Conservation (phyloP, 352 stramenopile species). For the Pythium monospermum region DNA sequence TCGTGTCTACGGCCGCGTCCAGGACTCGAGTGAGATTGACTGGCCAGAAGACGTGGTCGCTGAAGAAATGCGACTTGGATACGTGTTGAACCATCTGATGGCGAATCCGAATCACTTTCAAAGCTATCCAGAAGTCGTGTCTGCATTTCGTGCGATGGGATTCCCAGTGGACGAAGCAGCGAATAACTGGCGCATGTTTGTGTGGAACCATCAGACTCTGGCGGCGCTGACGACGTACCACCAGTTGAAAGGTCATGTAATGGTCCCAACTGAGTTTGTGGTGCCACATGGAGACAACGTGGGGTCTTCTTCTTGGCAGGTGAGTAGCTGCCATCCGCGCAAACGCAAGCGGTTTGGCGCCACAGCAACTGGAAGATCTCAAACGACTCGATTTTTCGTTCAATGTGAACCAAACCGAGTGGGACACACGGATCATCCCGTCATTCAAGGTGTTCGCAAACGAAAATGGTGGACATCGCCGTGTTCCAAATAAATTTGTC, state of each 20-base stretch:
- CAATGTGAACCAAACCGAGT: too few species aligned
- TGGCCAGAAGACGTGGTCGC: constrained; percentile 4
- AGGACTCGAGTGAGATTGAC: background rate
- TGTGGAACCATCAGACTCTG: background rate
- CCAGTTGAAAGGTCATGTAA: background rate
- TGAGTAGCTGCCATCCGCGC: too few species aligned
- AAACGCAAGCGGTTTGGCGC: too few species aligned
- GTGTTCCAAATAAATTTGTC: too few species aligned
- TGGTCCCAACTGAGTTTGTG: background rate
- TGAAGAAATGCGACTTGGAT: constrained; percentile 4
- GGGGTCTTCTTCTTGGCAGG: too few species aligned
- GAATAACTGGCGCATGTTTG: too few species aligned
- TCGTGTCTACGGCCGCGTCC: background rate
- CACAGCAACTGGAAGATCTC: too few species aligned
- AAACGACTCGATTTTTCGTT: too few species aligned
- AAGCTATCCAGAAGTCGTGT: background rate
- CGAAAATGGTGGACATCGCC: too few species aligned
- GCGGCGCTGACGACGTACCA: background rate
- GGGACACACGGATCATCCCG: too few species aligned
- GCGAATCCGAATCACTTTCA: background rate
- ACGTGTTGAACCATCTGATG: constrained; percentile 5
- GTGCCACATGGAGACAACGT: background rate
- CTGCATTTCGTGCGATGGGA: constrained; percentile 3
- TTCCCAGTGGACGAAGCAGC: constrained; percentile 10
- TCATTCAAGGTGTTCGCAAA: too few species aligned